Conservation (phyloP, 768 basidiomycete species). For the Ramaria rubella region DNA sequence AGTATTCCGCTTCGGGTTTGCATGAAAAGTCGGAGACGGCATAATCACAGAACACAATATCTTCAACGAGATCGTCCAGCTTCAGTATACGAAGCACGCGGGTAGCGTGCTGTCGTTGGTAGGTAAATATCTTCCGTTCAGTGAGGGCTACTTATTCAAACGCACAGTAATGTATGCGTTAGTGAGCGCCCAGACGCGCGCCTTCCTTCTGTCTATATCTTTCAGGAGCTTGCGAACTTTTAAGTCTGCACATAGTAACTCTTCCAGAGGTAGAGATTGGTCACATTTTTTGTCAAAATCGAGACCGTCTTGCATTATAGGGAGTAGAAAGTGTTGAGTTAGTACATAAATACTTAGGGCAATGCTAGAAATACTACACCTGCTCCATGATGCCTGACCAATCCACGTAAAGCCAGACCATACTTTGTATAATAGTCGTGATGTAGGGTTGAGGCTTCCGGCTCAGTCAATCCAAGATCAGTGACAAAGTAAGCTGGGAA, state of each 20-base stretch:
- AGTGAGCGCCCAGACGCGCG: constrained; percentile 78
- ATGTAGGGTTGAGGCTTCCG: constrained; percentile 65
- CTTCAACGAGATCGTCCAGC: constrained; percentile 65
- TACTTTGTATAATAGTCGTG: constrained; percentile 71
- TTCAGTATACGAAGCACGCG: constrained; percentile 71
- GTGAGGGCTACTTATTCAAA: constrained; percentile 3
- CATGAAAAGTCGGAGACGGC: constrained; percentile 57
- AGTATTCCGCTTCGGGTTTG: constrained; percentile 76
- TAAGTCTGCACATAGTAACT: constrained; percentile 64
- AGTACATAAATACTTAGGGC: not conserved
- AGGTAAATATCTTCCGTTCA: constrained; percentile 4
- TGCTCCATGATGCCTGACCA: constrained; percentile 68
- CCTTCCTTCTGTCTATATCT: constrained; percentile 73
- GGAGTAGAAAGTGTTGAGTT: not conserved
- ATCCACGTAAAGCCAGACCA: constrained; percentile 75
- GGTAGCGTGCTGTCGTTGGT: constrained; percentile 61
- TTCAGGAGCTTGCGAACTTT: constrained; percentile 57
- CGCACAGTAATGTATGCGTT: constrained; percentile 74
- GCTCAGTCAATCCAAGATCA: constrained; percentile 53
- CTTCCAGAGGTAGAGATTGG: constrained; percentile 74
- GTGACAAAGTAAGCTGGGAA: constrained; percentile 63
- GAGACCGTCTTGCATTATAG: constrained; percentile 53
- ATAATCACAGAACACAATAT: constrained; percentile 75
- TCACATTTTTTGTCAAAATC: constrained; percentile 85
- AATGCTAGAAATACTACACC: constrained; percentile 33